Evolutionary conservation across 352 stramenopile genomes (phyloP), one percentile per base, ranked within the genome.

Genomic region (Hyaloperonospora arabidopsidis): DNA sequence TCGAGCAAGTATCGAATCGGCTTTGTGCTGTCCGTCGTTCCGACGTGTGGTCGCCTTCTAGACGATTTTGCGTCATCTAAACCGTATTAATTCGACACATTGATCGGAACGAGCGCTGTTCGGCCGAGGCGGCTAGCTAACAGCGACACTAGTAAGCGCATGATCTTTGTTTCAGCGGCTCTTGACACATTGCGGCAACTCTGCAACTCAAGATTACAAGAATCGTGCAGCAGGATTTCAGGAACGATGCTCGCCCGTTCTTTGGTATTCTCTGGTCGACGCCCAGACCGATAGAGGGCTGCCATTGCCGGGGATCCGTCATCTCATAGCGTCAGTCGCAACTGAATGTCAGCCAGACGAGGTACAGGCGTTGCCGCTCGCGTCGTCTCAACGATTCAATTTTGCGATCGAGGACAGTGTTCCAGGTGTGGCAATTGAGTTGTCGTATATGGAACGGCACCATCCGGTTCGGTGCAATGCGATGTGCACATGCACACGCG

Each of bases 241-340:
- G 18, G 60, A 52, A 61, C 22, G 36, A 45, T 46, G 35, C 36
- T 28, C 36, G 19, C 47, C 47, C 49, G 25, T 64, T 29, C 63
- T 40, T 62, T 67, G 44, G 19, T 28, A 53, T 34, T 22, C 48
- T 38, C 41, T 56, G 19, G 35, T 56, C 47, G 59, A 61, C 48
- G 36, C 54, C 52, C 59, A 32, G 59, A 60, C 45, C 47, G 54
- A 65, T 68, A 49, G 53, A 48, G 53, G 49, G 49, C 45, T 67
- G 53, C 59, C 57, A 49, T 23, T 64, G 63, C 44, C 41, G 21
- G 32, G 19, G 50, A 59, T 59, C 18, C 38, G 22, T 22, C 19
- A 45, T 51, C 12, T n/a, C 23, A 19, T 17, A 15, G 38, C 38
- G 35, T 49, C 38, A 59, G 57, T 61, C 51, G 52, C 43, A 41